These are phyloP conservation scores for Leccinum barrowsii DNA, from an alignment of 768 basidiomycete species.

Conservation along the genomic window DNA sequence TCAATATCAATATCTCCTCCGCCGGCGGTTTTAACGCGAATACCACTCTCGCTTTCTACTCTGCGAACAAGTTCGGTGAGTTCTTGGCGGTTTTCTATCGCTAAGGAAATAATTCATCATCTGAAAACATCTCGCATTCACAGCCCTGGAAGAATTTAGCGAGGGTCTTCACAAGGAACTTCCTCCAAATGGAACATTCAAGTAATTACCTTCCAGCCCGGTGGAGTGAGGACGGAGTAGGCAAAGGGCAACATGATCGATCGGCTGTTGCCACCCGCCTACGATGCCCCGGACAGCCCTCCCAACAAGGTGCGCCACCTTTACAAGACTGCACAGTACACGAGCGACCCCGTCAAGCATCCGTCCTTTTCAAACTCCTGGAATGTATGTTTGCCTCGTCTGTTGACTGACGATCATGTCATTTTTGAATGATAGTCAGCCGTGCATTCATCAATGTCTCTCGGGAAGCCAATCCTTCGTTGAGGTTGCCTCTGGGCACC, in stretches of 20 bases:
- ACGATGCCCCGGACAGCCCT: slow-evolving; percentile 13
- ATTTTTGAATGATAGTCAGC: slow-evolving; percentile 14
- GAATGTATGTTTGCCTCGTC: neutral
- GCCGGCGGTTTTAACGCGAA: slow-evolving; percentile 15
- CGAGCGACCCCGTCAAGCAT: slow-evolving; percentile 12
- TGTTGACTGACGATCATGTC: neutral
- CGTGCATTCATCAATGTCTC: slow-evolving; percentile 16
- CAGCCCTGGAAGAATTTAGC: slow-evolving; percentile 27
- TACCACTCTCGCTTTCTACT: slow-evolving; percentile 19
- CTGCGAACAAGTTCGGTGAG: slow-evolving; percentile 23
- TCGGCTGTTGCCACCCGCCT: slow-evolving; percentile 12
- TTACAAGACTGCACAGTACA: neutral
- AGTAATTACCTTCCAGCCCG: slow-evolving; percentile 19
- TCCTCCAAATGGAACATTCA: slow-evolving; percentile 25
- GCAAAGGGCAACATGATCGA: slow-evolving; percentile 18
- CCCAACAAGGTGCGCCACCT: slow-evolving; percentile 10
- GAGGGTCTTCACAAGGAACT: slow-evolving; percentile 24
- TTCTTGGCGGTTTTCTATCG: neutral
- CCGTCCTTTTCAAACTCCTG: neutral
- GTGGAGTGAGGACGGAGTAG: slow-evolving; percentile 20
- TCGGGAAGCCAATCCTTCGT: slow-evolving; percentile 18
- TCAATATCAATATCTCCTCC: slow-evolving; percentile 23
- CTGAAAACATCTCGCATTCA: neutral
- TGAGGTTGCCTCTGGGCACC: slow-evolving; percentile 17
- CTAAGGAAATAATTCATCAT: too few species aligned